Conservation (phyloP, 2,329 filamentous ascomycete species). For the Fusarium continuum region DNA sequence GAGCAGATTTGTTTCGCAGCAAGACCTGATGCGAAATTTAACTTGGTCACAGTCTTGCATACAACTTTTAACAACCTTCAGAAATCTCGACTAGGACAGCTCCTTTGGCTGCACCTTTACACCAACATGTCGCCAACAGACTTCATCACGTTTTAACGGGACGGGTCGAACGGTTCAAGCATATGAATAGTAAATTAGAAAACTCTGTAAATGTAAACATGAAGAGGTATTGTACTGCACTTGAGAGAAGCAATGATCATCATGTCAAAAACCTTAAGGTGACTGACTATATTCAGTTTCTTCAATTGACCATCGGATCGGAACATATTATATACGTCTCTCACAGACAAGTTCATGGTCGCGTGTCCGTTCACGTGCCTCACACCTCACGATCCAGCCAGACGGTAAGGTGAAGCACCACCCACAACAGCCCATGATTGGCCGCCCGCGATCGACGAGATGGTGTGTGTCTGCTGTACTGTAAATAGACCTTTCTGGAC, state of each 20-base stretch:
- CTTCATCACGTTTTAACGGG: constrained; percentile 4
- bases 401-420: constrained; percentile 25
- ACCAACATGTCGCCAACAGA: neutral
- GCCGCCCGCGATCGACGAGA: constrained; percentile 11
- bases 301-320: too few relatives aligned
- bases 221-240: neutral
- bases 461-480: constrained; percentile 14
- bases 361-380: constrained; percentile 14
- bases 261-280: too few relatives aligned
- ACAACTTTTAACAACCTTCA: too few relatives aligned
- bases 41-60: too few relatives aligned
- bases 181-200: constrained; percentile 6
- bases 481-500: constrained; percentile 34
- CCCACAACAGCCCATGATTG: constrained; percentile 27
- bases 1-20: too few relatives aligned
- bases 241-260: neutral
- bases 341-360: neutral
- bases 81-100: too few relatives aligned
- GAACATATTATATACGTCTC: neutral
- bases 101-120: neutral
- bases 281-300: neutral
- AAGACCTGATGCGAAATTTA: too few relatives aligned
- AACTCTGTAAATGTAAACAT: neutral
- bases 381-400: constrained; percentile 19
- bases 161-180: constrained; percentile 1